Evolutionary conservation across 257 asterid species (phyloP).

Genomic region (Solanum chiquidenum): DNA sequence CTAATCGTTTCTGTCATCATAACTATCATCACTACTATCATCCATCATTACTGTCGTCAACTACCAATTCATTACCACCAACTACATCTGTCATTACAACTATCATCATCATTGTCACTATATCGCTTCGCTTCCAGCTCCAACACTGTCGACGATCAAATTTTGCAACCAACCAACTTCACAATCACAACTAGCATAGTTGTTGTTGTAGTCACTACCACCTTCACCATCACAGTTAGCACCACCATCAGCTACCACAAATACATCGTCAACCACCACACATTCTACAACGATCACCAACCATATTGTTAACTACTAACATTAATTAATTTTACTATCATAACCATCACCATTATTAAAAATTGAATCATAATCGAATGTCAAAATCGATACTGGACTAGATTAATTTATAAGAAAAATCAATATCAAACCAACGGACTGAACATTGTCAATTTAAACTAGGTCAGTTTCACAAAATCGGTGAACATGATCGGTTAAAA

Average conservation of each 20-base stretch:
- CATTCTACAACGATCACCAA: not conserved
- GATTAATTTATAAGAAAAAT: too few species aligned
- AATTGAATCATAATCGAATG: not conserved
- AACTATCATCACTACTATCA: too few species aligned
- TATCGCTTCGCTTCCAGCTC: too few species aligned
- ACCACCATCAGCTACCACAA: not conserved
- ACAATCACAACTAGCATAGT: not conserved
- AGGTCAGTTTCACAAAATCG: not conserved
- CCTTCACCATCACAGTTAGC: not conserved
- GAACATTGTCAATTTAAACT: not conserved
- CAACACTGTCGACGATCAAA: not conserved
- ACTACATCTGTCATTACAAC: too few species aligned
- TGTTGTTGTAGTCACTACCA: not conserved
- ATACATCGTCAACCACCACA: not conserved
- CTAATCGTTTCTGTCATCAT: too few species aligned
- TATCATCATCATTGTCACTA: too few species aligned
- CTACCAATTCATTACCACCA: too few species aligned
- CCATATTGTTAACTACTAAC: not conserved
- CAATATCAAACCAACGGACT: too few species aligned
- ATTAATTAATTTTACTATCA: not conserved
- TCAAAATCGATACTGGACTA: not conserved
- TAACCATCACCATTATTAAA: not conserved
- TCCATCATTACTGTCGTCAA: too few species aligned
- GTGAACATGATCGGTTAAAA: too few species aligned
- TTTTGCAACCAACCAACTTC: not conserved